phyloP scores from a whole-genome alignment of 169 alveolate genomes.

The Eimeria necatrix region DNA sequence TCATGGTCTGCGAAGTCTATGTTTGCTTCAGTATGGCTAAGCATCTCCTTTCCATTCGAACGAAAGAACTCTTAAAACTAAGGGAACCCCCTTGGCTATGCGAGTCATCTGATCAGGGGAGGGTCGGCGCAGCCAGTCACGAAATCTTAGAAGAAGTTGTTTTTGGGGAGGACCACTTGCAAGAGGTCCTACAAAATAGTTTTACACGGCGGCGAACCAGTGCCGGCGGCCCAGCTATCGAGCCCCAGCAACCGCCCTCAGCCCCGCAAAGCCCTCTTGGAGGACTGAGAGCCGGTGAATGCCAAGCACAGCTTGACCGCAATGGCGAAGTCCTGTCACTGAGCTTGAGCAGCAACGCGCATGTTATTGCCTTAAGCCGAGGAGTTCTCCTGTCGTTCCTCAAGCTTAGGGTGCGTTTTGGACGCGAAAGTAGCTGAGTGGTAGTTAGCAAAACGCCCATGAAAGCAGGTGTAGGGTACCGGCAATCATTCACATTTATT shows the following conservation, averaged over 20 bases:
- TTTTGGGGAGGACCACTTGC: slow-evolving; percentile 49
- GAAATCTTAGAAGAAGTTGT: slow-evolving; percentile 7
- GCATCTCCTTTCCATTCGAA: slow-evolving; percentile 15
- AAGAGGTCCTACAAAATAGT: slow-evolving; percentile 24
- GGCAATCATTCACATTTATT: not conserved
- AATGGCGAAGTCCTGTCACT: slow-evolving; percentile 51
- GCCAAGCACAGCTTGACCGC: slow-evolving; percentile 73
- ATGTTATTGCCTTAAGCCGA: slow-evolving; percentile 52
- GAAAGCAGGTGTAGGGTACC: not conserved
- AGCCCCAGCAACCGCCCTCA: slow-evolving; percentile 7
- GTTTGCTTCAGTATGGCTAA: slow-evolving; percentile 66
- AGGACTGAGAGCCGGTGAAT: slow-evolving; percentile 1
- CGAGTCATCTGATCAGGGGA: not conserved
- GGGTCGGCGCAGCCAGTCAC: not conserved
- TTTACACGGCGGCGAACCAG: not conserved
- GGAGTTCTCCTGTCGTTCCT: slow-evolving; percentile 54
- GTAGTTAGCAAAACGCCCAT: not conserved
- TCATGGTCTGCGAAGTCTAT: not conserved
- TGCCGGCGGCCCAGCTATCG: not conserved
- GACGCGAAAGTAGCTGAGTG: too few species aligned
- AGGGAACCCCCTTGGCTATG: not conserved
- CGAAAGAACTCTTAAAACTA: not conserved
- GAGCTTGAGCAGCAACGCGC: slow-evolving; percentile 70
- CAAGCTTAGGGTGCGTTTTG: slow-evolving; percentile 27
- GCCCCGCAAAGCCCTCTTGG: not conserved